These are phyloP conservation scores for Pythium aquatile DNA, from an alignment of 352 stramenopile genomes.

Conservation along the genomic window DNA sequence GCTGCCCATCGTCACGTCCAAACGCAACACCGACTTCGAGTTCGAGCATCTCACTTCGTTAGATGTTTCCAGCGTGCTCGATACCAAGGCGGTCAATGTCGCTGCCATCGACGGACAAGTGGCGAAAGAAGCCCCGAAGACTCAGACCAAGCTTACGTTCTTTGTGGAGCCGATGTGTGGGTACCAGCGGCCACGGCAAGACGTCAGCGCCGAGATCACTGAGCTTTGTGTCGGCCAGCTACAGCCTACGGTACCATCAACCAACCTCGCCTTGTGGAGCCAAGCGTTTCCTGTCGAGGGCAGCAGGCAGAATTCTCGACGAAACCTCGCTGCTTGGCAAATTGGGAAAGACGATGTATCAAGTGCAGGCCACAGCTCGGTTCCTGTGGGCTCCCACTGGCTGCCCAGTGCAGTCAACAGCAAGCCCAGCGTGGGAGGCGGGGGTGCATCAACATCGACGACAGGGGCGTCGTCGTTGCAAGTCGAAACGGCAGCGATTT, in stretches of 20 bases:
- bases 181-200: neutral
- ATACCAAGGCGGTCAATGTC: conserved; percentile 7
- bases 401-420: neutral
- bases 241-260: neutral
- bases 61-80: conserved; percentile 7
- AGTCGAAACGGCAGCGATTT: neutral
- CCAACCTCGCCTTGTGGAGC: neutral
- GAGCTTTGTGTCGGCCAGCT: conserved; percentile 16
- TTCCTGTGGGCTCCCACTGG: neutral
- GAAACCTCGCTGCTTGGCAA: neutral
- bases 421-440: neutral
- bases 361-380: neutral
- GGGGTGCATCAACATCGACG: neutral
- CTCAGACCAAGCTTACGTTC: conserved; percentile 18
- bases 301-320: neutral
- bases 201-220: neutral
- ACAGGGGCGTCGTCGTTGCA: neutral
- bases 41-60: conserved; percentile 15
- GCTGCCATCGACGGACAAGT: neutral
- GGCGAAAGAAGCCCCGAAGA: neutral
- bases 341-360: neutral
- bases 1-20: conserved; percentile 17
- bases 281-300: neutral
- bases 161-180: conserved; percentile 22
- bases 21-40: conserved; percentile 16